Base-by-base conservation (phyloP, 306 rosid species). In the Fragaria vesca region DNA sequence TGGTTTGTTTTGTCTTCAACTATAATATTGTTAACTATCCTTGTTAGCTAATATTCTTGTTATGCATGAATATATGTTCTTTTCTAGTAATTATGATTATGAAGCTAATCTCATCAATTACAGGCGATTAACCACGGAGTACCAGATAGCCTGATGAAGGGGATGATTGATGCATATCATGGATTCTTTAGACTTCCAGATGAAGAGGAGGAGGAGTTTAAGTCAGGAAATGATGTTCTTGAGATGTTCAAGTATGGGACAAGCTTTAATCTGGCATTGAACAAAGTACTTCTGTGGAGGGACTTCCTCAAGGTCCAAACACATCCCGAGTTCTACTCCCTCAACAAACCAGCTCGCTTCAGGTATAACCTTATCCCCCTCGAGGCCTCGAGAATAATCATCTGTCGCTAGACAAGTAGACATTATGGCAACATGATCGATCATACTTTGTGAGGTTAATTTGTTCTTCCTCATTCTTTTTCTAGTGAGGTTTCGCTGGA, bases 121-220 rank as follows among this genome's bases (percentile, higher is more conserved):
- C 15, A 88, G 91, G 45, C 86, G 12, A 86, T 62, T 30, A 86
- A 86, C 28, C 90, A 86, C 73, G 89, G 87, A n/a, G 72, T 88
- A 36, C 65, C 86, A 0, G 84, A 83, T 82, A 78, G 42, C 8
- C 8, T 71, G 40, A 76, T 78, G 76, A 80, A 80, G 50, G 82
- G 67, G 8, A 74, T 82, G 81, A 81, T 86, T 73, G 73, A 76
- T 3, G 81, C 60, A 9, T 72, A 74, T 18, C 38, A 18, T 0
- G 83, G 69, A 58, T 88, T 88, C 76, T 86, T 86, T 57, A 66
- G 82, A 17, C 74, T 71, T 2, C 61, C 74, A 20, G 74, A 48
- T 7, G 60, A 48, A 4, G 61, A 48, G 61, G 48, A 71, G 61
- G 16, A 71, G 60, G 74, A 71, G 42, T 71, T 71, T 12, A 38